phyloP scores from a whole-genome alignment of 1,284 basidiomycete species.

The Ceratobasidium sp. region DNA sequence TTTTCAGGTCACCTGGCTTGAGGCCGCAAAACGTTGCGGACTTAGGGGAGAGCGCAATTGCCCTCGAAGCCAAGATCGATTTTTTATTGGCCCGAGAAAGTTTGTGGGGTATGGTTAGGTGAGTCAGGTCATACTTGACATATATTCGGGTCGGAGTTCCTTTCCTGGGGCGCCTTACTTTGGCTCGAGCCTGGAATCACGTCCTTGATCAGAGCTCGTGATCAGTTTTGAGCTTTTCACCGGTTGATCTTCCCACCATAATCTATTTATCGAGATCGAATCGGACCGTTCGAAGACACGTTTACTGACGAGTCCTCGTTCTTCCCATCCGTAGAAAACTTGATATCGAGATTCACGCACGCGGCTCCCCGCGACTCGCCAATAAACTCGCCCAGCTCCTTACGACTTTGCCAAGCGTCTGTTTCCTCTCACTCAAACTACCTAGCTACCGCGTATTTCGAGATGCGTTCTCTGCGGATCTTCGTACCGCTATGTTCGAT shows the following conservation, averaged over 20 bases:
- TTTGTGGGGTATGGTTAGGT: constrained; percentile 6
- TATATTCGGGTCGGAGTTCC: not conserved
- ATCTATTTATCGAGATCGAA: too few species aligned
- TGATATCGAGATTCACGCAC: constrained; percentile 33
- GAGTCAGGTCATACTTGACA: not conserved
- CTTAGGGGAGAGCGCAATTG: constrained; percentile 31
- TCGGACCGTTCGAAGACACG: not conserved
- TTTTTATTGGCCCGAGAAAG: not conserved
- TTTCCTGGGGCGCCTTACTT: not conserved
- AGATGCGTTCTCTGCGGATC: constrained; percentile 21
- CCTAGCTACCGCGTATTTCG: constrained; percentile 37
- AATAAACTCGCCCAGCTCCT: constrained; percentile 15
- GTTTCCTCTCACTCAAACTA: constrained; percentile 23
- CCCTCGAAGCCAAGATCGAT: constrained; percentile 25
- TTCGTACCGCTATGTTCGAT: not conserved
- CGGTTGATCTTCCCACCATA: too few species aligned
- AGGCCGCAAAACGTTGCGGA: constrained; percentile 6
- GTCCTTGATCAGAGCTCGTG: too few species aligned
- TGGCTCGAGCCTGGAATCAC: too few species aligned
- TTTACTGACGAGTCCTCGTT: not conserved
- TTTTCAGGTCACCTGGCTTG: constrained; percentile 21
- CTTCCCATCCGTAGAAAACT: constrained; percentile 5
- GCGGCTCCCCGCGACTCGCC: not conserved
- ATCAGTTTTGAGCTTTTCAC: too few species aligned
- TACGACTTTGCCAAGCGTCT: not conserved